phyloP scores from a whole-genome alignment of 306 rosid genomes.

The Cotoneaster glaucophyllus region DNA sequence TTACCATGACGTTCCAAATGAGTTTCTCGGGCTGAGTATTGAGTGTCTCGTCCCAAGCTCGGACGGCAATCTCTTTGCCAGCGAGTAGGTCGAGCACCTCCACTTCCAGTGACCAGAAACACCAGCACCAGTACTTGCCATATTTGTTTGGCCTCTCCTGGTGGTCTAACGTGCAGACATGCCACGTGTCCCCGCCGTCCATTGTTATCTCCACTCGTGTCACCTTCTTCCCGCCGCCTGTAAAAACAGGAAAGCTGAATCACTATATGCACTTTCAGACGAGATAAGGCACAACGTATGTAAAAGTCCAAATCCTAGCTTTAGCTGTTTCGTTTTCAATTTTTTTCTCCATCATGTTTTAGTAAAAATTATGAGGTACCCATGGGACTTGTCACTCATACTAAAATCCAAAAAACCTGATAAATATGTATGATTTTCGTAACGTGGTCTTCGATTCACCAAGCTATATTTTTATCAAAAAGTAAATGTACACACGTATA shows the following conservation, averaged over 20 bases:
- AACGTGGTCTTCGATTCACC: no score
- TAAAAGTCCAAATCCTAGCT: not conserved
- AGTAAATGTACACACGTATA: not conserved
- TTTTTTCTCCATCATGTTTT: not conserved
- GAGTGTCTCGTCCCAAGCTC: slow-evolving; percentile 83
- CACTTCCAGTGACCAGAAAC: slow-evolving; percentile 81
- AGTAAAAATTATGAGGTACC: not conserved
- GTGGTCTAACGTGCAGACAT: slow-evolving; percentile 48
- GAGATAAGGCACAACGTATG: not conserved
- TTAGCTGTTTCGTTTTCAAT: not conserved
- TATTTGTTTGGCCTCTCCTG: slow-evolving; percentile 61
- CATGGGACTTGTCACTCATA: not conserved
- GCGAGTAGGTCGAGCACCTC: slow-evolving; percentile 55
- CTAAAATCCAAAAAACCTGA: no score
- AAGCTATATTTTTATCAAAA: not conserved
- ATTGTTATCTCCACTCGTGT: slow-evolving; percentile 80
- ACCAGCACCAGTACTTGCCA: slow-evolving; percentile 93
- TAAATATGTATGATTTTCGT: no score
- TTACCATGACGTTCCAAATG: slow-evolving; percentile 81
- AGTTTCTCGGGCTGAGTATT: slow-evolving; percentile 89
- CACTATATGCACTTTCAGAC: not conserved
- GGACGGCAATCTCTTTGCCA: slow-evolving; percentile 66
- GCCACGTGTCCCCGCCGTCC: slow-evolving; percentile 84
- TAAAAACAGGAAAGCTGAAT: not conserved
- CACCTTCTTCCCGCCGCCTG: slow-evolving; percentile 90